These are phyloP conservation scores for Acer negundo DNA, from an alignment of 345 rosid genomes.

Conservation along the genomic window DNA sequence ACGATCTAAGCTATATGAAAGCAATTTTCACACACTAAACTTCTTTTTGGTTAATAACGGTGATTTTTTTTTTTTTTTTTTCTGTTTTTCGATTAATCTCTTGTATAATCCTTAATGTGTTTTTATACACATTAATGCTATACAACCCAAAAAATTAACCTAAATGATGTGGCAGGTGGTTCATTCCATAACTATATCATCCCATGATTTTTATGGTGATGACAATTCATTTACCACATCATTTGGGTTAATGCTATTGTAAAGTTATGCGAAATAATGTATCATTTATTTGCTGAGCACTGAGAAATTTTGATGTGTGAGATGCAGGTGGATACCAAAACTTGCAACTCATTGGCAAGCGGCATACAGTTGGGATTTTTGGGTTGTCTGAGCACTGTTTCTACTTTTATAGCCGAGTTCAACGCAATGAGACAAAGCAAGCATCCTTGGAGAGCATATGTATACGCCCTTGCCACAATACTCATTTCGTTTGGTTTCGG, in stretches of 20 bases:
- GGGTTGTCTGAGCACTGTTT: conserved; percentile 89
- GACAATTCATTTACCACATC: too few species aligned
- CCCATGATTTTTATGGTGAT: too few species aligned
- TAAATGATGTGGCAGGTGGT: too few species aligned
- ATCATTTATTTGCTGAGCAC: not conserved
- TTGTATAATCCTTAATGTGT: not conserved
- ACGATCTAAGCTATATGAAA: not conserved
- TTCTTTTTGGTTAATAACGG: not conserved
- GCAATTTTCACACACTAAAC: not conserved
- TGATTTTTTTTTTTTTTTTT: not conserved
- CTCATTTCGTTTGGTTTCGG: conserved; percentile 53
- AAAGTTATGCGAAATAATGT: not conserved
- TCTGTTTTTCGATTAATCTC: not conserved
- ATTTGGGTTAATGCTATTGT: not conserved
- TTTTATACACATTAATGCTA: not conserved
- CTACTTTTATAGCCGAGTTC: conserved; percentile 90
- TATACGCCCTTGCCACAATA: conserved; percentile 55
- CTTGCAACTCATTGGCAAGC: conserved; percentile 45
- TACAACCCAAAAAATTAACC: too few species aligned
- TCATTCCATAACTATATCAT: too few species aligned
- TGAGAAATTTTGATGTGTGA: not conserved
- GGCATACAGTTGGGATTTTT: conserved; percentile 77
- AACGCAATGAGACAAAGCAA: conserved; percentile 78
- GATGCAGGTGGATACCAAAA: conserved; percentile 56
- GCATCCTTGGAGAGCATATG: conserved; percentile 75